Evolutionary conservation across 495 filamentous ascomycete genomes (phyloP).

Genomic region (Neohortaea acidophila): DNA sequence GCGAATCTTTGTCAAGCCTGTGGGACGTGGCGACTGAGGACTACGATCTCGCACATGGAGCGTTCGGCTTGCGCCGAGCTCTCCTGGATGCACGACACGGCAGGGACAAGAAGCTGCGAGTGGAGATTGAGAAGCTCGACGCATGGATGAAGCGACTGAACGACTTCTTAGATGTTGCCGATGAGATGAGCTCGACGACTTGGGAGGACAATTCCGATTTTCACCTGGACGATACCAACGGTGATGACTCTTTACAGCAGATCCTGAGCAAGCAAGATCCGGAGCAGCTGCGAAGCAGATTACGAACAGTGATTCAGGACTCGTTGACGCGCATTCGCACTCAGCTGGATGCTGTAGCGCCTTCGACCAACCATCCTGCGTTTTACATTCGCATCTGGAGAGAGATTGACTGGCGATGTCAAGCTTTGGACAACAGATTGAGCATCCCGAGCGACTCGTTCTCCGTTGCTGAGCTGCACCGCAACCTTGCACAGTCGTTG

Average conservation of each 20-base stretch:
- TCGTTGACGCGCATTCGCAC: slow-evolving; percentile 46
- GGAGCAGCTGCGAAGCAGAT: slow-evolving; percentile 41
- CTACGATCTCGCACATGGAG: slow-evolving; percentile 41
- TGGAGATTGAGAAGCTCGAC: slow-evolving; percentile 43
- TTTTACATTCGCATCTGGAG: slow-evolving; percentile 66
- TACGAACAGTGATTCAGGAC: slow-evolving; percentile 39
- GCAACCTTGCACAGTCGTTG: slow-evolving; percentile 17
- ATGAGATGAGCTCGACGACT: slow-evolving; percentile 46
- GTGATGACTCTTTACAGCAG: slow-evolving; percentile 47
- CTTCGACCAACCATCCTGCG: slow-evolving; percentile 31
- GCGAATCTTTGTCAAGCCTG: no score
- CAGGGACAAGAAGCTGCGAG: slow-evolving; percentile 46
- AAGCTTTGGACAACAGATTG: background rate
- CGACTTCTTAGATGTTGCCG: slow-evolving; percentile 43
- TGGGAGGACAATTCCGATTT: slow-evolving; percentile 69
- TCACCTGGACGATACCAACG: slow-evolving; percentile 57
- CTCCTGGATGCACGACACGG: slow-evolving; percentile 45
- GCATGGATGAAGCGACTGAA: slow-evolving; percentile 52
- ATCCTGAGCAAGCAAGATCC: slow-evolving; percentile 63
- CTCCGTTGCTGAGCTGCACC: slow-evolving; percentile 2
- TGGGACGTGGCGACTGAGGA: slow-evolving; percentile 33
- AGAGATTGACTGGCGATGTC: slow-evolving; percentile 35
- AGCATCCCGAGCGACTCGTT: slow-evolving; percentile 1
- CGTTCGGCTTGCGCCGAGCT: slow-evolving; percentile 35
- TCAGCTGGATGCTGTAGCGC: slow-evolving; percentile 35